Conservation (phyloP, 441 rosid species). For the Cnidoscolus chayamansa region DNA sequence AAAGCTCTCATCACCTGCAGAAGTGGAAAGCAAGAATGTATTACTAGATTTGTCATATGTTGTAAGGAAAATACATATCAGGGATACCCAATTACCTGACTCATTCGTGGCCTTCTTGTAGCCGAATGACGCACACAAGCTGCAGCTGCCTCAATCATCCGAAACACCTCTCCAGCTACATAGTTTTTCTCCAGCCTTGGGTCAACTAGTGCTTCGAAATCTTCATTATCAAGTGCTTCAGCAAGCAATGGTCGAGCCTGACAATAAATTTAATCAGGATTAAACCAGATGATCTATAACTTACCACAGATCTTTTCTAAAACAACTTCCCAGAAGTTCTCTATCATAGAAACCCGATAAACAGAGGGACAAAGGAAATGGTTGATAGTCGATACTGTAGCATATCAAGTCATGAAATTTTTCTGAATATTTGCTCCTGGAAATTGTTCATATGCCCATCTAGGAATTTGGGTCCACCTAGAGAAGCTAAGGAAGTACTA, state of each 20-base stretch:
- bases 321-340: neutral
- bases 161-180: slow-evolving; percentile 60
- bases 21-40: neutral
- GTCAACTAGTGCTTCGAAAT: slow-evolving; percentile 62
- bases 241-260: slow-evolving; percentile 82
- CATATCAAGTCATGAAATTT: neutral
- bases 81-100: slow-evolving; percentile 45
- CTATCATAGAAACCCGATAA: neutral
- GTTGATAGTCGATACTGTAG: neutral
- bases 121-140: slow-evolving; percentile 92
- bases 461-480: neutral
- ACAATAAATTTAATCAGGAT: slow-evolving; percentile 12
- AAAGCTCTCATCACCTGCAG: slow-evolving; percentile 80
- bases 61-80: neutral
- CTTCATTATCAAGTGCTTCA: slow-evolving; percentile 70
- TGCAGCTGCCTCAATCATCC: slow-evolving; percentile 93
- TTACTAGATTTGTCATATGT: neutral
- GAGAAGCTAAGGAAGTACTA: neutral
- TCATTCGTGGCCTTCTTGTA: slow-evolving; percentile 77
- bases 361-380: neutral
- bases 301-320: neutral
- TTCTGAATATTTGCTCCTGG: too few species aligned
- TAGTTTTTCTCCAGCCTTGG: slow-evolving; percentile 60
- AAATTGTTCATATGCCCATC: neutral
- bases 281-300: neutral